Conservation (phyloP, 2,329 filamentous ascomycete species). For the Cladophialophora psammophila region DNA sequence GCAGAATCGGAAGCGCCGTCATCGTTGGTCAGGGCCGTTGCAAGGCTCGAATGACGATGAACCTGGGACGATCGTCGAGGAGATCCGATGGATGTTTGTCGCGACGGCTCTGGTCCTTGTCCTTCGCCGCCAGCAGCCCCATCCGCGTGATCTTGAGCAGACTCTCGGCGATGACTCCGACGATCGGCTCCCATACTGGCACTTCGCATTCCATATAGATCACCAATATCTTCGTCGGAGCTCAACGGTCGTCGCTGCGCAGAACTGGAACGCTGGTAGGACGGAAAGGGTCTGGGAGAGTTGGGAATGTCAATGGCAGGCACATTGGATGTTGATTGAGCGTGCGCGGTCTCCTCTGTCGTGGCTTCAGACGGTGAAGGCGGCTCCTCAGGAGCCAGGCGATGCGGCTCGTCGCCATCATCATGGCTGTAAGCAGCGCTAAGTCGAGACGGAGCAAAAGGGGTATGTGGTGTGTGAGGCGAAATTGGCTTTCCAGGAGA, state of each 20-base stretch:
- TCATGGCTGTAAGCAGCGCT: conserved; percentile 74
- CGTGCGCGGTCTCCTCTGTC: conserved; percentile 45
- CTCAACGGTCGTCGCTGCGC: conserved; percentile 48
- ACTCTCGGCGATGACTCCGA: conserved; percentile 27
- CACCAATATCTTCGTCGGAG: conserved; percentile 51
- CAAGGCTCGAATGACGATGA: conserved; percentile 30
- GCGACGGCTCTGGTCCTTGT: not conserved
- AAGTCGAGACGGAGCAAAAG: conserved; percentile 89
- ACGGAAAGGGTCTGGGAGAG: conserved; percentile 52
- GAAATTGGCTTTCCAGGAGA: conserved; percentile 91
- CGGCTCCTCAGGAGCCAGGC: conserved; percentile 41
- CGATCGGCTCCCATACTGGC: conserved; percentile 52
- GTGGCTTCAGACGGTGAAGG: conserved; percentile 48
- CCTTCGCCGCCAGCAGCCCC: conserved; percentile 6
- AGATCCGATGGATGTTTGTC: conserved; percentile 15
- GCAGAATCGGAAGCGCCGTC: conserved; percentile 34
- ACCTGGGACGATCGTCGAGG: conserved; percentile 23
- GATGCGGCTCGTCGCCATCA: conserved; percentile 46
- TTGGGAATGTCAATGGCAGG: conserved; percentile 59
- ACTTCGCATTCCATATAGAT: conserved; percentile 56
- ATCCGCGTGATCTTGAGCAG: conserved; percentile 21
- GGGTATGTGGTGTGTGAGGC: conserved; percentile 89
- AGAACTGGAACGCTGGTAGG: conserved; percentile 55
- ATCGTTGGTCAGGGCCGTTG: conserved; percentile 29
- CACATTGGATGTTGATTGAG: conserved; percentile 47